phyloP scores from a whole-genome alignment of 2,329 filamentous ascomycete genomes.

The Ascochyta clinopodiicola region DNA sequence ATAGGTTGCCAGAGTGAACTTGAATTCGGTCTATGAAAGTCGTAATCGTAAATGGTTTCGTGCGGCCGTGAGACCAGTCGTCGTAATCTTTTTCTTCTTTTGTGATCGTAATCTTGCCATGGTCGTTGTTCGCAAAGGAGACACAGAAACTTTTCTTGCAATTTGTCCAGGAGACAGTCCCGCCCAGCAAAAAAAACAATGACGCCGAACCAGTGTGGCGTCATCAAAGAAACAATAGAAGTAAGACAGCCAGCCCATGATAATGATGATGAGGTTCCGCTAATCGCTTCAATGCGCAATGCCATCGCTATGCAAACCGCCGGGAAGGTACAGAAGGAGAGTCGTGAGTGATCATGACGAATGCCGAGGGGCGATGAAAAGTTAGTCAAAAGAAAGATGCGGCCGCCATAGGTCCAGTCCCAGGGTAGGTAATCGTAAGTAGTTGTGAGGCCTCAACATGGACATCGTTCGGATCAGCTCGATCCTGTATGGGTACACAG shows the following conservation, averaged over 20 bases:
- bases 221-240: not conserved
- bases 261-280: conserved; percentile 25
- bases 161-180: conserved; percentile 22
- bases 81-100: conserved; percentile 25
- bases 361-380: not conserved
- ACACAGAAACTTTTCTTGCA: conserved; percentile 17
- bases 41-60: conserved; percentile 16
- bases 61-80: conserved; percentile 12
- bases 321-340: conserved; percentile 25
- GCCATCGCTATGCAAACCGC: conserved; percentile 46
- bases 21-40: conserved; percentile 14
- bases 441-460: not conserved
- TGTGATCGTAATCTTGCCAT: conserved; percentile 8
- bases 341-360: conserved; percentile 16
- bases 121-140: conserved; percentile 8
- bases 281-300: conserved; percentile 46
- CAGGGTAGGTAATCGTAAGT: not conserved
- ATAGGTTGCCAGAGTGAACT: not conserved
- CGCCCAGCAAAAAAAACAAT: conserved; percentile 11
- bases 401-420: not conserved
- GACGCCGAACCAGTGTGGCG: not conserved
- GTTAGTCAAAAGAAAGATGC: not conserved
- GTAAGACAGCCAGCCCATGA: conserved; percentile 23
- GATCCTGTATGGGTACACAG: not conserved
- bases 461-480: not conserved